Evolutionary conservation across 129 eudicot species (phyloP), one percentile per base, ranked within the genome.

Genomic region (Oenanthe sinensis): DNA sequence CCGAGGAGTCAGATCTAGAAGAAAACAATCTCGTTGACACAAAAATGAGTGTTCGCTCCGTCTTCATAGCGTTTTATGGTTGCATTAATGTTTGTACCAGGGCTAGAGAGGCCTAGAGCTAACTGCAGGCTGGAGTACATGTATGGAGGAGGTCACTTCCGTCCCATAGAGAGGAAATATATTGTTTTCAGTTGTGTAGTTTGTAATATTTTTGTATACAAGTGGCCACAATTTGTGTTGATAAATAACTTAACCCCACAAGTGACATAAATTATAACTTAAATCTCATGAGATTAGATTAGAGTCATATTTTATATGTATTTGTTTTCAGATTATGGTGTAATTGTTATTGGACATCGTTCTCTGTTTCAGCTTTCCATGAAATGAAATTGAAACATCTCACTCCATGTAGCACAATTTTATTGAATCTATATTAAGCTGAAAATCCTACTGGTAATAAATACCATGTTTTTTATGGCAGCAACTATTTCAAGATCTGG

Each of bases 1-100:
- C 73, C 76, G 91, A 36, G 93, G 90, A 69, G 75, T 47, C 28
- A 90, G 79, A 70, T 84, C 86, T 50, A 91, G 88, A 83, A 90
- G 93, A 83, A 82, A 92, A 82, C 80, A 82, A 77, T 80, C 87
- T 40, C 90, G 87, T 65, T 86, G 78, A 87, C 33, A 39, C 71
- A 36, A 26, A 44, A 33, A 11, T 36, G 20, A 20, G 49, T 13
- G 20, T 39, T 30, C 36, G 10, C 84, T 33, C 84, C n/a, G 55
- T 68, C 75, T 74, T 75, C 42, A 39, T 79, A n/a, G 37, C 43
- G 15, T n/a, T 22, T 72, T 7, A 2, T 12, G 49, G 77, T 30
- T 72, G 54, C 54, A 43, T 44, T n/a, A 42, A 6, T 73, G 55
- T 24, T 73, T 73, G 28, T 71, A 60, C 15, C 14, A 3, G 24